Conservation (phyloP, 2,329 filamentous ascomycete species). For the Mycosphaerella sp. region DNA sequence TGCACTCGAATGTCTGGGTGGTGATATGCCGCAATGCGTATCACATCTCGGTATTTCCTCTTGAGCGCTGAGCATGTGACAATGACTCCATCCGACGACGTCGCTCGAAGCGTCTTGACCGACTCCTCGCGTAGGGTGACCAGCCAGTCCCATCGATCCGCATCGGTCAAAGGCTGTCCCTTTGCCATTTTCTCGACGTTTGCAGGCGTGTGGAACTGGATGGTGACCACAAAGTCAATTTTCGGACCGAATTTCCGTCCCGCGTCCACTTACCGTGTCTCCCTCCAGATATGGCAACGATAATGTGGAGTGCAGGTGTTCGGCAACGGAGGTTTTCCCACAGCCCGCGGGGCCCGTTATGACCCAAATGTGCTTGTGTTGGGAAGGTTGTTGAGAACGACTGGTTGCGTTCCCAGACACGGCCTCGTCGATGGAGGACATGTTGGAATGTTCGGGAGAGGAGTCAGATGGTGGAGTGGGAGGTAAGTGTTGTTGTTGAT, state of each 20-base stretch:
- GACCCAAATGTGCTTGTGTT: slow-evolving; percentile 46
- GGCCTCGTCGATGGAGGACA: slow-evolving; percentile 9
- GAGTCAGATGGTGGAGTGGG: slow-evolving; percentile 23
- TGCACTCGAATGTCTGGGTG: slow-evolving; percentile 54
- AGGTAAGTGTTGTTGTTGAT: slow-evolving; percentile 11
- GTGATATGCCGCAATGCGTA: slow-evolving; percentile 45
- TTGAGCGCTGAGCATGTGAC: slow-evolving; percentile 95
- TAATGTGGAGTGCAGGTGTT: slow-evolving; percentile 41
- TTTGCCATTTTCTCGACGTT: slow-evolving; percentile 76
- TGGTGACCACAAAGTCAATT: background rate
- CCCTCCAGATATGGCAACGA: slow-evolving; percentile 47
- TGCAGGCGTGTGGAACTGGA: slow-evolving; percentile 45
- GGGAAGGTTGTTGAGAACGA: slow-evolving; percentile 16
- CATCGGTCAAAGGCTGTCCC: slow-evolving; percentile 79
- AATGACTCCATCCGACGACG: slow-evolving; percentile 58
- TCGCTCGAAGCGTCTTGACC: slow-evolving; percentile 31
- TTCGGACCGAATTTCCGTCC: slow-evolving; percentile 3
- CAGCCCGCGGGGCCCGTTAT: slow-evolving; percentile 50
- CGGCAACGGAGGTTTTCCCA: slow-evolving; percentile 49
- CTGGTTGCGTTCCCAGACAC: background rate
- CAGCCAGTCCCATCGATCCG: slow-evolving; percentile 97
- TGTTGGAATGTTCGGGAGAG: slow-evolving; percentile 15
- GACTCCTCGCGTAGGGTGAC: slow-evolving; percentile 45
- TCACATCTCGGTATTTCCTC: slow-evolving; percentile 83
- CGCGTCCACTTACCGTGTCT: slow-evolving; percentile 40